These are phyloP conservation scores for Solanum tarapatanum DNA, from an alignment of 257 asterid species.

Conservation along the genomic window DNA sequence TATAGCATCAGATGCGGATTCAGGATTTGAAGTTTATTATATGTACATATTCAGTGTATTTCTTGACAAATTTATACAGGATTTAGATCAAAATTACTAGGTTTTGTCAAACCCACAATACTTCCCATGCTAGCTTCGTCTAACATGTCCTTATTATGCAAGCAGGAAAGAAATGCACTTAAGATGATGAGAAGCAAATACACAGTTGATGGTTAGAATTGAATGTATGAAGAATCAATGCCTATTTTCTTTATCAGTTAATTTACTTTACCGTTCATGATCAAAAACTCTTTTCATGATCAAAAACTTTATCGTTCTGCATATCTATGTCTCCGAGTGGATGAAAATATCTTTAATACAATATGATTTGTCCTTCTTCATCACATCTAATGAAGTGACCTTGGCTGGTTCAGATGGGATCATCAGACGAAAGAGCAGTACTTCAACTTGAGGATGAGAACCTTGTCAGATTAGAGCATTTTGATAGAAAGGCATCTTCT, in stretches of 20 bases:
- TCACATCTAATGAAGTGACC: conserved; percentile 3
- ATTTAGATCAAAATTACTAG: not conserved
- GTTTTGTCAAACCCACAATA: not conserved
- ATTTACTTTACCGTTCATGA: no score
- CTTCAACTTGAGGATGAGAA: conserved; percentile 36
- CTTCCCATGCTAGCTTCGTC: not conserved
- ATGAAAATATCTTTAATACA: not conserved
- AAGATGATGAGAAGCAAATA: not conserved
- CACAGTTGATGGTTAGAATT: not conserved
- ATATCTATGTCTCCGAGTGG: not conserved
- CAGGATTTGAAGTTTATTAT: not conserved
- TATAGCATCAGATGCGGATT: not conserved
- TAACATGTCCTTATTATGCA: not conserved
- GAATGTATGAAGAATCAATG: not conserved
- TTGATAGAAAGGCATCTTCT: conserved; percentile 23
- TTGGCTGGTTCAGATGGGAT: conserved; percentile 43
- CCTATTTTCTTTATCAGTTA: not conserved
- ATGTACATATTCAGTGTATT: not conserved
- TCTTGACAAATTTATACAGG: not conserved
- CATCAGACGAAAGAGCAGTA: conserved; percentile 34
- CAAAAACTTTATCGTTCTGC: not conserved
- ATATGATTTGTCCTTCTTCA: not conserved
- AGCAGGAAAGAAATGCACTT: not conserved
- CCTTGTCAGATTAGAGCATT: conserved; percentile 22
- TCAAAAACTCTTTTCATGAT: not conserved